Evolutionary conservation across 805 yeast genomes (phyloP).

Genomic region (Yarrowia sp.): DNA sequence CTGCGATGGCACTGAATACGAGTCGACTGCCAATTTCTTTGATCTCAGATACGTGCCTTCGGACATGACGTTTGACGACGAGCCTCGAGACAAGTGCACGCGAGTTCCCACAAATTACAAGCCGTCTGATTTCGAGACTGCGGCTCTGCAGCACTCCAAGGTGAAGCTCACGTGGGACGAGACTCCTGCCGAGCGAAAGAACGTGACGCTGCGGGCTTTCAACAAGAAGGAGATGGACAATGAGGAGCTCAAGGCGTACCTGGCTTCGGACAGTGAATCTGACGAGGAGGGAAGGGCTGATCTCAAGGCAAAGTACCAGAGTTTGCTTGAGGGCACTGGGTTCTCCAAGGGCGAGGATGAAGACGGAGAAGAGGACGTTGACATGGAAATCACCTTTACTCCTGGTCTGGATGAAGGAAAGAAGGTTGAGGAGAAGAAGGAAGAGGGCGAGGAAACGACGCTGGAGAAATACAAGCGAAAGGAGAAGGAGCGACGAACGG

Average conservation of each 20-base stretch:
- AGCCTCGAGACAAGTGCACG: constrained; percentile 74
- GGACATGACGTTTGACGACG: constrained; percentile 84
- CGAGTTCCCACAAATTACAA: constrained; percentile 78
- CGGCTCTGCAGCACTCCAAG: constrained; percentile 94
- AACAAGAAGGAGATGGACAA: constrained; percentile 70
- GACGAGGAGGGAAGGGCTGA: constrained; percentile 52
- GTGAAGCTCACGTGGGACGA: constrained; percentile 98
- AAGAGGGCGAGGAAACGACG: constrained; percentile 61
- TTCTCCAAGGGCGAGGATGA: constrained; percentile 35
- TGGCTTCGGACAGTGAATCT: constrained; percentile 77
- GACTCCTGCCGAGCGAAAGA: constrained; percentile 87
- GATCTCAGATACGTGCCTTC: constrained; percentile 94
- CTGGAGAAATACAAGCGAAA: constrained; percentile 82
- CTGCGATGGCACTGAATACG: constrained; percentile 95
- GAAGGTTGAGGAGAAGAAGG: constrained; percentile 51
- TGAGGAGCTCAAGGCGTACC: constrained; percentile 59
- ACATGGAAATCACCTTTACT: constrained; percentile 94
- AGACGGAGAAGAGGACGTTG: constrained; percentile 57
- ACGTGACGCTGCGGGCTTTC: constrained; percentile 79
- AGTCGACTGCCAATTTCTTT: constrained; percentile 91
- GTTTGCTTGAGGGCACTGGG: constrained; percentile 50
- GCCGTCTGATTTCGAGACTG: constrained; percentile 86
- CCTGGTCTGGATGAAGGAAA: constrained; percentile 72
- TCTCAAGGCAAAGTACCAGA: constrained; percentile 66
- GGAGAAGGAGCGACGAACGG: constrained; percentile 90